Conservation (phyloP, 1,284 basidiomycete genomes). For the Tilletiaria anomala region DNA sequence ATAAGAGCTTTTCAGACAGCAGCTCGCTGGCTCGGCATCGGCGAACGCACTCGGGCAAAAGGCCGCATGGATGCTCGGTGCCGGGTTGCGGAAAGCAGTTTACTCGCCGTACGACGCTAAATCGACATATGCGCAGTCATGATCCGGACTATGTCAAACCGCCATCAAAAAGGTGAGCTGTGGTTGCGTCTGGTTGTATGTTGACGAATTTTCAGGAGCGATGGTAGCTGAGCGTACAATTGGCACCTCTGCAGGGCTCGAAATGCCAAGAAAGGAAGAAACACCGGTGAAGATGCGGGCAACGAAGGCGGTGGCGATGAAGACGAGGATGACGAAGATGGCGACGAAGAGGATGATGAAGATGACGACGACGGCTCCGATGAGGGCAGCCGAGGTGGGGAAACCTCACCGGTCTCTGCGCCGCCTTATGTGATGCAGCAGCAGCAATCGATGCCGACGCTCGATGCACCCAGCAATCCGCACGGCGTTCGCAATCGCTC, state of each 20-base stretch:
- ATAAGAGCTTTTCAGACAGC: slow-evolving; percentile 48
- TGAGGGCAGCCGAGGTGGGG: too few species aligned
- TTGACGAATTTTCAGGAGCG: too few species aligned
- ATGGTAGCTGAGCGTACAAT: too few species aligned
- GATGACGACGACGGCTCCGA: not conserved
- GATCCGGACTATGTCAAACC: slow-evolving; percentile 26
- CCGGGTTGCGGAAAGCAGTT: slow-evolving; percentile 37
- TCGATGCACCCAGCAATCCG: too few species aligned
- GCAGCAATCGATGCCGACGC: too few species aligned
- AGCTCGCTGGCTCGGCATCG: slow-evolving; percentile 51
- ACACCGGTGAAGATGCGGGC: not conserved
- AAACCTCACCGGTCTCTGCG: too few species aligned
- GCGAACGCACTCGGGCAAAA: slow-evolving; percentile 52
- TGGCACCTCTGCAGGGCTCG: not conserved
- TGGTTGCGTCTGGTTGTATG: not conserved
- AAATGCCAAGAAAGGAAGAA: not conserved
- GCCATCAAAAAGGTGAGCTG: not conserved
- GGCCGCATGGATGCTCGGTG: slow-evolving; percentile 39
- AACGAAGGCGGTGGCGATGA: not conserved
- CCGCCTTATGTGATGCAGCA: too few species aligned
- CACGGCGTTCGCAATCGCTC: too few species aligned
- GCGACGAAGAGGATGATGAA: not conserved
- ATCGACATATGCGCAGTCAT: slow-evolving; percentile 34
- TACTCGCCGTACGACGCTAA: slow-evolving; percentile 37
- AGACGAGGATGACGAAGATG: slow-evolving; percentile 1